phyloP scores from a whole-genome alignment of 352 stramenopile species.

The Vaucheria bursata region DNA sequence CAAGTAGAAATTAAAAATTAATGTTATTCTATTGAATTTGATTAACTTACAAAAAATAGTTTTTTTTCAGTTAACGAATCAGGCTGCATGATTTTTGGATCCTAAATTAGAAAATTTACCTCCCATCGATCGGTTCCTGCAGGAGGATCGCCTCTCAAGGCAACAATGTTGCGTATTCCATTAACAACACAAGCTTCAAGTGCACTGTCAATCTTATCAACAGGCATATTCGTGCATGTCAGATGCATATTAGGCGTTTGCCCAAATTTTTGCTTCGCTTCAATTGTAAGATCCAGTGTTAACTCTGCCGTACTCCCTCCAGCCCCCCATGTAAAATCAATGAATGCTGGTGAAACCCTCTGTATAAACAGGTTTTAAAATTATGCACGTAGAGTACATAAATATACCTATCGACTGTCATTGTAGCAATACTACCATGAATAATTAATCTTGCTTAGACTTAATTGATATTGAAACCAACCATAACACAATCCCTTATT shows the following conservation, averaged over 20 bases:
- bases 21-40: no score
- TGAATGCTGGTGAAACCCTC: conserved; percentile 79
- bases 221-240: conserved; percentile 94
- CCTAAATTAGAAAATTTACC: no score
- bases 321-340: conserved; percentile 97
- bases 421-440: no score
- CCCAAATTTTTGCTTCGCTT: conserved; percentile 57
- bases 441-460: no score
- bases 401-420: no score
- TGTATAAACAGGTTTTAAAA: background rate
- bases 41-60: no score
- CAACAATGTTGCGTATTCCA: conserved; percentile 97
- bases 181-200: conserved; percentile 58
- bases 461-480: no score
- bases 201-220: conserved; percentile 77
- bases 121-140: conserved; percentile 39
- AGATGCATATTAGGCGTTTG: conserved; percentile 70
- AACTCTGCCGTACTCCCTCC: conserved; percentile 88
- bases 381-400: no score
- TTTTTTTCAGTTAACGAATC: no score
- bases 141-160: conserved; percentile 71
- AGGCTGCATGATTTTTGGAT: no score
- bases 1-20: no score
- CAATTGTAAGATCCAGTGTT: conserved; percentile 80
- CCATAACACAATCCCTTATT: no score